Evolutionary conservation across 805 yeast genomes (phyloP), one percentile per base, ranked within the genome.

Genomic region (Torulaspora indica): DNA sequence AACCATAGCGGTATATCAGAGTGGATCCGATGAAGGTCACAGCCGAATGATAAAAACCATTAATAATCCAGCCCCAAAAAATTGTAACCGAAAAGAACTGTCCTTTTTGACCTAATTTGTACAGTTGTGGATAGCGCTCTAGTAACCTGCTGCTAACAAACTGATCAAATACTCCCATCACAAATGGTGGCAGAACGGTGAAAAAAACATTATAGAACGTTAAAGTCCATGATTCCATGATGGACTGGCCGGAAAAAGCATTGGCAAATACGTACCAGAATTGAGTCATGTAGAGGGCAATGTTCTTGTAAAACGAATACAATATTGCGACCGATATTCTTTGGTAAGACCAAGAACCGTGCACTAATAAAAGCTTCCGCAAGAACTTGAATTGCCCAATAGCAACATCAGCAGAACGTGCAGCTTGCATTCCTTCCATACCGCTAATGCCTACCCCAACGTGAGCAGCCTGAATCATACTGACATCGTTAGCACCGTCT

Each of bases 371-470:
- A 44, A 93, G 68, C 62, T 86, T 89, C 57, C 81, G 79, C 68
- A 93, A 73, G 63, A 78, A 93, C 62, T 82, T 82, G 75, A 93
- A 93, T 64, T 93, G 98, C 0, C 96, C 98, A 65, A 95, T 88
- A 1, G 98, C 89, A 48, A 93, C 80, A 72, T 93, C 99, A 0
- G 99, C 98, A 64, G 95, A 83, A 64, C 99, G 77, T 0, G 98
- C 97, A 8, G 98, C 98, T 67, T 93, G 99, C 88, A 90, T 89
- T 54, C 99, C 99, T 69, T 93, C 99, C 91, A 89, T 84, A 53
- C 99, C 99, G 67, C 95, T 86, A 51, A 93, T 95, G 62, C 99
- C 99, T 18, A 93, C 96, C 51, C 99, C 99, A 42, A 93, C 96
- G 65, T 93, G 98, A 0, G 98, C 98, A 12, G 98, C 98, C 67